A percentile compares a stretch with the other conserved stretches of the same genome.
These are phyloP conservation scores for Lactarius pseudohatsudake DNA, from an alignment of 768 basidiomycete genomes.

Conservation along the genomic window DNA sequence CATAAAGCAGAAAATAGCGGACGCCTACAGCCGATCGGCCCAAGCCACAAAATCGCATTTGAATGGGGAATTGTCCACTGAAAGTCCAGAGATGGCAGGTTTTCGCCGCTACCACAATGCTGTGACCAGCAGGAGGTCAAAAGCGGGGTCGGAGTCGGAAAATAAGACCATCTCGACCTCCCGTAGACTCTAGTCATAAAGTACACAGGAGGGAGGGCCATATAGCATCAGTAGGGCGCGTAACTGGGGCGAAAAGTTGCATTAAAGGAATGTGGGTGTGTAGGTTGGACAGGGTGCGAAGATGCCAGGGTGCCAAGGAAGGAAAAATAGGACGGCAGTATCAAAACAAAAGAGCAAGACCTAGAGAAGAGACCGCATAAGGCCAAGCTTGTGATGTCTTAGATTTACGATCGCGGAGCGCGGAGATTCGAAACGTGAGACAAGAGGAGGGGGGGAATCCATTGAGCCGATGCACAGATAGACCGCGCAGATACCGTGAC, in stretches of 20 bases:
- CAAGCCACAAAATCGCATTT: slow-evolving; percentile 9
- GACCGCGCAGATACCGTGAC: neutral
- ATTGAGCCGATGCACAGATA: neutral
- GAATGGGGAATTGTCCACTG: neutral
- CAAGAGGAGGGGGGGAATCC: neutral
- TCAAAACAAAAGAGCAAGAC: neutral
- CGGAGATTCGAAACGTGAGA: slow-evolving; percentile 5
- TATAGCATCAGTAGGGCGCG: neutral
- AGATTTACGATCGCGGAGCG: slow-evolving; percentile 15
- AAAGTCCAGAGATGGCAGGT: slow-evolving; percentile 5
- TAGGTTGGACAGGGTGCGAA: neutral
- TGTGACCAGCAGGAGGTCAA: neutral
- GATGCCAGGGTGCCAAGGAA: neutral
- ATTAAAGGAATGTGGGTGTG: neutral
- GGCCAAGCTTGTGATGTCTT: slow-evolving; percentile 10
- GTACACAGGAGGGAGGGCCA: neutral
- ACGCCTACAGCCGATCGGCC: slow-evolving; percentile 16
- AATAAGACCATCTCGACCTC: neutral
- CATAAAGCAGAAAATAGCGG: neutral
- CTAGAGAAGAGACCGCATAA: neutral
- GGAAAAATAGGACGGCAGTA: neutral
- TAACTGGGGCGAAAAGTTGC: neutral
- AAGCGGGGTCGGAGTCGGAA: slow-evolving; percentile 11
- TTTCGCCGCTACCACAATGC: neutral
- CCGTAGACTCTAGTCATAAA: neutral